Percentiles rank a stretch among this genome's conserved stretches.
These are phyloP conservation scores for Rosa multiflora DNA, from an alignment of 306 rosid species.

Conservation along the genomic window DNA sequence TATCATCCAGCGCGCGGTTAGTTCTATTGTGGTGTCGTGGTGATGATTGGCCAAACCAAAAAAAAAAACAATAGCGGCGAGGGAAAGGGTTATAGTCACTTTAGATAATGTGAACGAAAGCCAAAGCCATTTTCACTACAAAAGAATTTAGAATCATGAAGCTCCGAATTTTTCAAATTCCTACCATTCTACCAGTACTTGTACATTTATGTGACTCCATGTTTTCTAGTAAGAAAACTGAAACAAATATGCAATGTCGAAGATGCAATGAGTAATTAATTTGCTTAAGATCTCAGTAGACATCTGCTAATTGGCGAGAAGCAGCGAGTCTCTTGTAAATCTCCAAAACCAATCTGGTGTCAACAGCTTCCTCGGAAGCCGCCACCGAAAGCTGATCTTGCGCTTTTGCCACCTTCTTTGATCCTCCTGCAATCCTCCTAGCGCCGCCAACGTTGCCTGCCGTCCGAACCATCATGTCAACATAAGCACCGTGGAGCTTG, in stretches of 20 bases:
- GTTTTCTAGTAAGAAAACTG: not conserved
- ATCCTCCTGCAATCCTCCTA: conserved; percentile 23
- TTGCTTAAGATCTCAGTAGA: not conserved
- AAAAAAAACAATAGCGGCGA: no score
- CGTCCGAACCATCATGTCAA: conserved; percentile 34
- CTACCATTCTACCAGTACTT: not conserved
- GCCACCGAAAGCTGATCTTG: conserved; percentile 16
- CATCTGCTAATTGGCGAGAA: conserved; percentile 17
- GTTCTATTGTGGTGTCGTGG: no score
- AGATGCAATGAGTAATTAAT: not conserved
- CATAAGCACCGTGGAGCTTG: conserved; percentile 31
- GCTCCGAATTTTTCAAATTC: not conserved
- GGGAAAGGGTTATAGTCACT: no score
- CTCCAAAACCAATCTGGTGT: conserved; percentile 33
- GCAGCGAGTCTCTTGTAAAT: conserved; percentile 41
- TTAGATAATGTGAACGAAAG: not conserved
- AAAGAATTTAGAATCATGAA: not conserved
- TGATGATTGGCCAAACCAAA: no score
- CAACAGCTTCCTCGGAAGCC: conserved; percentile 26
- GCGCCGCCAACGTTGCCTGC: conserved; percentile 26
- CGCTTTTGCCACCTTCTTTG: conserved; percentile 27
- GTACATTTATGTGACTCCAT: not conserved
- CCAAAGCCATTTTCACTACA: not conserved
- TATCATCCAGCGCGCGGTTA: no score
- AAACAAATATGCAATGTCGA: not conserved